These are phyloP conservation scores for Amanita subjunquillea DNA, from an alignment of 768 basidiomycete species.

Conservation along the genomic window DNA sequence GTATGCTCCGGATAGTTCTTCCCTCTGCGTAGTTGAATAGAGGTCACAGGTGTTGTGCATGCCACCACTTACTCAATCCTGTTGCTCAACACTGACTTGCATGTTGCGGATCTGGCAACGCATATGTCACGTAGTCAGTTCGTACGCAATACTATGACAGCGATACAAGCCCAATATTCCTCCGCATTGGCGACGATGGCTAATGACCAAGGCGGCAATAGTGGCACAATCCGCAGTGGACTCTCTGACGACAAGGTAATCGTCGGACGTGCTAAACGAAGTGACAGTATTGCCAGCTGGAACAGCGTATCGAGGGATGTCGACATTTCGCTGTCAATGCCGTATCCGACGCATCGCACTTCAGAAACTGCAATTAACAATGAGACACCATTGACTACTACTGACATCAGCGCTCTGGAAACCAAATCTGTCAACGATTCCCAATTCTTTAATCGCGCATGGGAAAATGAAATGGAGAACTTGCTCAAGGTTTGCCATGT, in stretches of 20 bases:
- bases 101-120: constrained; percentile 80
- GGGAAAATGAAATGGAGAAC: constrained; percentile 83
- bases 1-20: constrained; percentile 18
- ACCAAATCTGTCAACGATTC: constrained; percentile 15
- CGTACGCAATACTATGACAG: constrained; percentile 81
- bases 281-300: constrained; percentile 81
- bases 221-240: constrained; percentile 42
- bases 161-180: constrained; percentile 74
- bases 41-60: constrained; percentile 55
- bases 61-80: constrained; percentile 89
- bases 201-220: constrained; percentile 48
- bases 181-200: constrained; percentile 40
- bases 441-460: constrained; percentile 49
- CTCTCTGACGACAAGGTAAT: not conserved
- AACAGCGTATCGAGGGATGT: constrained; percentile 64
- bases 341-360: constrained; percentile 13
- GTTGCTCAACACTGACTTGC: constrained; percentile 93
- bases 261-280: constrained; percentile 44
- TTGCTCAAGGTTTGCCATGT: constrained; percentile 58
- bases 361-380: not conserved
- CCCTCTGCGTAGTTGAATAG: constrained; percentile 31
- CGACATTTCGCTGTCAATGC: constrained; percentile 29
- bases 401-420: constrained; percentile 14
- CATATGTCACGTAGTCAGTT: constrained; percentile 93
- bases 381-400: constrained; percentile 11